phyloP scores from a whole-genome alignment of 2,329 filamentous ascomycete species.

The Cladophialophora carrionii region DNA sequence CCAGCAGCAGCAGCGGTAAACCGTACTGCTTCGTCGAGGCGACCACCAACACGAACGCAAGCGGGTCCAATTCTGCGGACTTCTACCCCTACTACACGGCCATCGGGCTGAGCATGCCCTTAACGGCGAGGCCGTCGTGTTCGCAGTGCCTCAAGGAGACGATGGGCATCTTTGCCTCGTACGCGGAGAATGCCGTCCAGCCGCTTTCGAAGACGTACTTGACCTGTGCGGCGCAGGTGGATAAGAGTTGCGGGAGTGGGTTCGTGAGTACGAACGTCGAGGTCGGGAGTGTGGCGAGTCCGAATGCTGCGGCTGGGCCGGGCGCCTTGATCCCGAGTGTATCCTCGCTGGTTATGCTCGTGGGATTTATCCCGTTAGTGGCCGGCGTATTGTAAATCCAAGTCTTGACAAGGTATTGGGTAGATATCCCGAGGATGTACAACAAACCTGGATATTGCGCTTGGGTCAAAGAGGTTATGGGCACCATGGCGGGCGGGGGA shows the following conservation, averaged over 20 bases:
- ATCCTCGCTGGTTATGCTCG: background rate
- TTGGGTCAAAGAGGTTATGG: background rate
- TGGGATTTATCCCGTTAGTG: background rate
- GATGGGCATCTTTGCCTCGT: slow-evolving; percentile 77
- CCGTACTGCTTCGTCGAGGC: slow-evolving; percentile 79
- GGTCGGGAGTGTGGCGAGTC: slow-evolving; percentile 24
- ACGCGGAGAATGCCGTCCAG: slow-evolving; percentile 67
- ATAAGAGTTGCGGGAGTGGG: slow-evolving; percentile 62
- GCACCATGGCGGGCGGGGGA: background rate
- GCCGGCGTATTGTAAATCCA: background rate
- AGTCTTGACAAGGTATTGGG: background rate
- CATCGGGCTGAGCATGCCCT: slow-evolving; percentile 71
- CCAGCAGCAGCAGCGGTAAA: slow-evolving; percentile 41
- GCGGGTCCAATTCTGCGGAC: slow-evolving; percentile 71
- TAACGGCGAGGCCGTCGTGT: slow-evolving; percentile 71
- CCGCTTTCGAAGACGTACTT: slow-evolving; percentile 71
- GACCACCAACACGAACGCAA: slow-evolving; percentile 72
- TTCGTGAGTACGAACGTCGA: slow-evolving; percentile 58
- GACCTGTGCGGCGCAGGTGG: slow-evolving; percentile 71
- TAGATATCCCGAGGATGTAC: background rate
- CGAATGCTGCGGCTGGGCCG: slow-evolving; percentile 7
- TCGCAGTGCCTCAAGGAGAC: slow-evolving; percentile 74
- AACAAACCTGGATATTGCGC: background rate
- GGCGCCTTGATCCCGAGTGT: background rate
- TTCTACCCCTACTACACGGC: slow-evolving; percentile 85